Evolutionary conservation across 2,329 filamentous ascomycete genomes (phyloP).

Genomic region (Stemphylium vesicarium): DNA sequence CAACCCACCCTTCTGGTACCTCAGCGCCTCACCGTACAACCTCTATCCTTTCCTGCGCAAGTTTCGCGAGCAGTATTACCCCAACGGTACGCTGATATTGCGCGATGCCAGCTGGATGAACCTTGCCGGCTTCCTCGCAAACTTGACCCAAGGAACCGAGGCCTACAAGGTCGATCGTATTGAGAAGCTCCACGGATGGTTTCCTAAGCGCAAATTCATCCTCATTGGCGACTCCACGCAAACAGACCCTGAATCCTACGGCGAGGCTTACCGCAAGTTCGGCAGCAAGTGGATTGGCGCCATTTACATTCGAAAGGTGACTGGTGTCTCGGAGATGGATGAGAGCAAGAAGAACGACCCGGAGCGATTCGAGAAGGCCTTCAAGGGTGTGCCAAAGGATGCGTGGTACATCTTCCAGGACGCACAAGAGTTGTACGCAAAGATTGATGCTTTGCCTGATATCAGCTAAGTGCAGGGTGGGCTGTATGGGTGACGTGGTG

Average conservation of each 20-base stretch:
- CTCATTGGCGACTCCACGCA: constrained; percentile 92
- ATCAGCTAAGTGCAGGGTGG: constrained; percentile 14
- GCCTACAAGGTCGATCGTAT: constrained; percentile 86
- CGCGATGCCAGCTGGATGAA: constrained; percentile 88
- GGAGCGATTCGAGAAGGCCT: constrained; percentile 81
- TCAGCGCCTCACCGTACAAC: constrained; percentile 93
- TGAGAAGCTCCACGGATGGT: constrained; percentile 76
- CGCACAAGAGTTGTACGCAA: constrained; percentile 66
- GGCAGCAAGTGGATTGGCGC: constrained; percentile 78
- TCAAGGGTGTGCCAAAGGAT: constrained; percentile 71
- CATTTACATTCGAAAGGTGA: constrained; percentile 86
- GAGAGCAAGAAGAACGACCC: constrained; percentile 72
- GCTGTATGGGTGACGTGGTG: not conserved
- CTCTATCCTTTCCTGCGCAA: constrained; percentile 83
- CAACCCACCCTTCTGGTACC: constrained; percentile 84
- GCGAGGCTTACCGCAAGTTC: constrained; percentile 72
- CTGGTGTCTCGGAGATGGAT: constrained; percentile 74
- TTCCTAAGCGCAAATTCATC: constrained; percentile 80
- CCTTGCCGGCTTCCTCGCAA: constrained; percentile 77
- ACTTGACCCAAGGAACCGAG: constrained; percentile 79
- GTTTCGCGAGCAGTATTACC: constrained; percentile 76
- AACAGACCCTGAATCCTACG: constrained; percentile 88
- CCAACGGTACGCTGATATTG: constrained; percentile 79
- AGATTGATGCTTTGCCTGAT: constrained; percentile 40
- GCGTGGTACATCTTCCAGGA: constrained; percentile 85